phyloP scores from a whole-genome alignment of 2,329 filamentous ascomycete species.

The Rhynchosporium secalis region DNA sequence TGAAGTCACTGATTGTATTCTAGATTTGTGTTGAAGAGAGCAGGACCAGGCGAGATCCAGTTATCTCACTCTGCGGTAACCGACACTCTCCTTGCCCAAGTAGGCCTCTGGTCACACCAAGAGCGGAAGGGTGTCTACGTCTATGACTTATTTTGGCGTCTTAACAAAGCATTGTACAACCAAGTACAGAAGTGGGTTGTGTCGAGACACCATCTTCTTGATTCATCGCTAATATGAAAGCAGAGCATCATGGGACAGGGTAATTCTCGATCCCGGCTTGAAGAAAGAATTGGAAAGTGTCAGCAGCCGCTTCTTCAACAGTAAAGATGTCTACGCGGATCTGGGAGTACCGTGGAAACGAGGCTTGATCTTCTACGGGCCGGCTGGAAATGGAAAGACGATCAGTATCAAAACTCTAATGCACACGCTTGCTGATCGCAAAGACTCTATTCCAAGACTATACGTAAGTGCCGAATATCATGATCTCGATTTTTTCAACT shows the following conservation, averaged over 20 bases:
- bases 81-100: slow-evolving; percentile 14
- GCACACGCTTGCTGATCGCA: slow-evolving; percentile 16
- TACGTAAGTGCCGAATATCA: slow-evolving; percentile 14
- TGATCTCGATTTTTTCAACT: no score
- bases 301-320: slow-evolving; percentile 21
- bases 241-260: slow-evolving; percentile 21
- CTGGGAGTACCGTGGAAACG: slow-evolving; percentile 25
- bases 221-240: not conserved
- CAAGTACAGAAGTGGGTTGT: slow-evolving; percentile 16
- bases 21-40: slow-evolving; percentile 12
- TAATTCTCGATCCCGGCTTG: slow-evolving; percentile 22
- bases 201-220: not conserved
- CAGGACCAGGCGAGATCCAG: slow-evolving; percentile 8
- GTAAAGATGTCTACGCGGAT: slow-evolving; percentile 19
- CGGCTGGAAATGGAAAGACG: slow-evolving; percentile 24
- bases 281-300: slow-evolving; percentile 20
- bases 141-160: slow-evolving; percentile 12
- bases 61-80: slow-evolving; percentile 12
- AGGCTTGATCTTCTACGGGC: slow-evolving; percentile 24
- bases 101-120: slow-evolving; percentile 15
- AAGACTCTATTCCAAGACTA: slow-evolving; percentile 20
- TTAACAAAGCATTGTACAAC: slow-evolving; percentile 14
- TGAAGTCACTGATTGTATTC: no score
- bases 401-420: slow-evolving; percentile 26
- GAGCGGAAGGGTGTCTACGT: slow-evolving; percentile 15